Base-by-base conservation (phyloP, 1,139 yeast species). In the Zygoascus hellenicus region DNA sequence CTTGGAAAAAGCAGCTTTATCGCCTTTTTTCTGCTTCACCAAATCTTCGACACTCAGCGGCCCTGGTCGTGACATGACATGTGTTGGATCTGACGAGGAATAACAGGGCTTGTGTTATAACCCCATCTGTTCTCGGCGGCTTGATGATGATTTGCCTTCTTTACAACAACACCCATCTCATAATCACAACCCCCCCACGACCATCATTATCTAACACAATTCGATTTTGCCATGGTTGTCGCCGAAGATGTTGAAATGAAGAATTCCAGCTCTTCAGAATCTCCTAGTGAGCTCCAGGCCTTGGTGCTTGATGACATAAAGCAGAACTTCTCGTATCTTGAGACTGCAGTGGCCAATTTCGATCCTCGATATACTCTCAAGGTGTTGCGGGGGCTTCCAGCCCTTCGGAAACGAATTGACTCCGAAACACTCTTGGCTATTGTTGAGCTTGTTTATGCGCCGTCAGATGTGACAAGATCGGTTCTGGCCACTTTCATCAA, bases 281-380 rank as follows among this genome's bases (percentile, higher is more conserved):
- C 31, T 14, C 26, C 38, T 19, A 16, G 38, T 33, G 57, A 53
- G 39, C 45, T 43, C 13, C 49, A 39, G 31, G 45, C 48, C 3
- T 43, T 52, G 30, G 55, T 49, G 7, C 42, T 52, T 19, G 54
- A 54, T 47, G 51, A 80, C 55, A 73, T 80, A 58, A 77, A 75
- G 53, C 75, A 68, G 55, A 71, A 77, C 43, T 77, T 80, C 57
- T 70, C 70, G 28, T 73, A 80, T 51, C 72, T 85, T 54, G 75
- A 75, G 51, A 83, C 83, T 64, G 88, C 96, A 1, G 86, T 88
- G 5, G 67, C 79, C 46, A 80, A 81, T 50, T 81, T 81, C 61
- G 98, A 92, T 66, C 87, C 95, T 56, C 80, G 97, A 55, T 87
- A 83, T 66, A 80, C 92, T 45, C 77, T 94, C 65, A 85, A 85